A percentile compares a stretch with the other conserved stretches of the same genome.
These are phyloP conservation scores for Mucor sp. DNA, from an alignment of 371 early-diverging fungal species.

Conservation along the genomic window DNA sequence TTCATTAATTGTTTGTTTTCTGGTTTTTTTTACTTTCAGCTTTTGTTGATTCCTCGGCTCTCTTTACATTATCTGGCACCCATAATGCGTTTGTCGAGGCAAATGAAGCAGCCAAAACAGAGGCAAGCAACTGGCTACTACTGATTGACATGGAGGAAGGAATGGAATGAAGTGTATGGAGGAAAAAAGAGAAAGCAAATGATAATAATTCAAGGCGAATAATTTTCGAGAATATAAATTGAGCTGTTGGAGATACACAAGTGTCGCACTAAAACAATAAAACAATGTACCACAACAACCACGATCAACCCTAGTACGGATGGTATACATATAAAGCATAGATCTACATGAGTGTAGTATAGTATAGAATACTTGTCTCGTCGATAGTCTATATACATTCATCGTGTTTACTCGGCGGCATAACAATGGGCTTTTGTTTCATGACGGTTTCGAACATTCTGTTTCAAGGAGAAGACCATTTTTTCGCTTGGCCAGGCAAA, in stretches of 20 bases:
- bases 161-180: neutral
- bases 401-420: neutral
- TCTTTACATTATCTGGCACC: conserved; percentile 9
- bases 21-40: neutral
- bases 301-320: neutral
- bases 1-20: neutral
- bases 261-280: neutral
- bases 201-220: neutral
- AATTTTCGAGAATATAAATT: conserved; percentile 1
- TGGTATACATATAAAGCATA: neutral
- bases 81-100: conserved; percentile 9
- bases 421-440: neutral
- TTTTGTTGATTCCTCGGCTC: conserved; percentile 1
- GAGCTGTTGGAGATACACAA: neutral
- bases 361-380: neutral
- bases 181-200: neutral
- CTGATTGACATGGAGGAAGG: neutral
- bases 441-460: neutral
- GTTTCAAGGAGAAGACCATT: neutral
- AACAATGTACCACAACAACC: conserved; percentile 2
- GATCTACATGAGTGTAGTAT: neutral
- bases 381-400: neutral
- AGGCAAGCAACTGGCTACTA: neutral
- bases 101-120: neutral
- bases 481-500: neutral